Percentiles rank a stretch among this genome's conserved stretches.
Evolutionary conservation across 257 asterid genomes (phyloP).

Genomic region (Lycium ferocissimum): DNA sequence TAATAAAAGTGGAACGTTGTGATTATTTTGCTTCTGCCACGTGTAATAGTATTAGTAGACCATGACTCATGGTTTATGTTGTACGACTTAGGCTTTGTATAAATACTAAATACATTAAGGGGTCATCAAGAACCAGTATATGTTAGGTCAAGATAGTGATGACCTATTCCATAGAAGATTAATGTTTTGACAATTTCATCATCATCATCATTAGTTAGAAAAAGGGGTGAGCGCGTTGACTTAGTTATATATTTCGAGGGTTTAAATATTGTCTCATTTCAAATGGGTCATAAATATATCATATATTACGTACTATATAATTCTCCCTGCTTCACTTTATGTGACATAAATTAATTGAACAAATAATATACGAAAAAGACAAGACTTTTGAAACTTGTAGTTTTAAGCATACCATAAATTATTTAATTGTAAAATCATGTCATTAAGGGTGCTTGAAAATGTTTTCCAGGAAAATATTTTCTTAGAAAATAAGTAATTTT

Average conservation of each 20-base stretch:
- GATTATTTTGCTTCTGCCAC: too few species aligned
- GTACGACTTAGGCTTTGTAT: neutral
- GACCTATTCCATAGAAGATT: slow-evolving; percentile 4
- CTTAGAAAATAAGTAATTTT: too few species aligned
- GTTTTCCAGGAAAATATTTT: too few species aligned
- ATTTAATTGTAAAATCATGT: too few species aligned
- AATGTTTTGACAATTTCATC: neutral
- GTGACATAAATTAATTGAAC: neutral
- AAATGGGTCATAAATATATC: neutral
- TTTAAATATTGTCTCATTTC: neutral
- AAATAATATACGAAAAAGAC: neutral
- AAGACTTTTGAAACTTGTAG: too few species aligned
- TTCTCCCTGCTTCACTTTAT: neutral
- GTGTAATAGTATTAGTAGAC: neutral
- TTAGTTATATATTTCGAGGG: neutral
- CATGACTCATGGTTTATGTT: neutral
- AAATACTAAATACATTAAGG: neutral
- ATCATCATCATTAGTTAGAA: neutral
- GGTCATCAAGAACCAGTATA: neutral
- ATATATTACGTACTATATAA: too few species aligned
- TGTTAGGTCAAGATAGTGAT: neutral
- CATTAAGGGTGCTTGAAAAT: too few species aligned
- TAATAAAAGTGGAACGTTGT: neutral
- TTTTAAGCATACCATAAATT: neutral
- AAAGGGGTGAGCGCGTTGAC: neutral